Conservation (phyloP, 108 stramenopile genomes). For the Skeletonema potamos region DNA sequence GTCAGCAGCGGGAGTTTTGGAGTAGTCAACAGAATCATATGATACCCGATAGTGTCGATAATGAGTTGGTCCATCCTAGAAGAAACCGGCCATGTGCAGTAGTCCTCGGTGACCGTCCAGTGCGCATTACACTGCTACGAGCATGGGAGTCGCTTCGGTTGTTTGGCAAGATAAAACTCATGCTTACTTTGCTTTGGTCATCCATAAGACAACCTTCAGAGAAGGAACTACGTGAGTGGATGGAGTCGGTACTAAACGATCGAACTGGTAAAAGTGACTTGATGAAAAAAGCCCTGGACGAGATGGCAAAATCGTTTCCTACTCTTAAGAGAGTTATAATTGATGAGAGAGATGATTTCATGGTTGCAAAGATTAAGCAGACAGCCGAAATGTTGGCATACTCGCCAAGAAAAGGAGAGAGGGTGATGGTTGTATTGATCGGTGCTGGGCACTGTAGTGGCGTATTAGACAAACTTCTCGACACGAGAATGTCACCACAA, state of each 20-base stretch:
- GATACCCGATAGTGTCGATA: not conserved
- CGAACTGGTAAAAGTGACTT: conserved; percentile 64
- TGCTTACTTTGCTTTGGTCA: conserved; percentile 65
- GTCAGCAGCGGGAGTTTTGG: conserved; percentile 43
- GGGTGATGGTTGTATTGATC: conserved; percentile 72
- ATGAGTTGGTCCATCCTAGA: not conserved
- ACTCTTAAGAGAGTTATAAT: conserved; percentile 70
- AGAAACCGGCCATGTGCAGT: conserved; percentile 39
- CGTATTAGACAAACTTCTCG: conserved; percentile 41
- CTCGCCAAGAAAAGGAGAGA: conserved; percentile 17
- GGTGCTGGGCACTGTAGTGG: conserved; percentile 87
- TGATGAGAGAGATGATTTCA: conserved; percentile 80
- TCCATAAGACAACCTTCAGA: conserved; percentile 67
- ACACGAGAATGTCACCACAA: not conserved
- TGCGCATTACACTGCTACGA: conserved; percentile 63
- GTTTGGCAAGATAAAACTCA: conserved; percentile 71
- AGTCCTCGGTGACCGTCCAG: conserved; percentile 82
- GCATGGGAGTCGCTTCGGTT: conserved; percentile 66
- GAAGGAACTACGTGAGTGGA: conserved; percentile 80
- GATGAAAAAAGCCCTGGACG: conserved; percentile 77
- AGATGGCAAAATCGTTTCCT: conserved; percentile 71
- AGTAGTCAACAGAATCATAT: not conserved
- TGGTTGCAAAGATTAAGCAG: conserved; percentile 79
- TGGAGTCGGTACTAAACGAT: conserved; percentile 65
- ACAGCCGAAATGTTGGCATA: conserved; percentile 38